phyloP scores from a whole-genome alignment of 371 early-diverging fungal species.

The Mortierella sp. region DNA sequence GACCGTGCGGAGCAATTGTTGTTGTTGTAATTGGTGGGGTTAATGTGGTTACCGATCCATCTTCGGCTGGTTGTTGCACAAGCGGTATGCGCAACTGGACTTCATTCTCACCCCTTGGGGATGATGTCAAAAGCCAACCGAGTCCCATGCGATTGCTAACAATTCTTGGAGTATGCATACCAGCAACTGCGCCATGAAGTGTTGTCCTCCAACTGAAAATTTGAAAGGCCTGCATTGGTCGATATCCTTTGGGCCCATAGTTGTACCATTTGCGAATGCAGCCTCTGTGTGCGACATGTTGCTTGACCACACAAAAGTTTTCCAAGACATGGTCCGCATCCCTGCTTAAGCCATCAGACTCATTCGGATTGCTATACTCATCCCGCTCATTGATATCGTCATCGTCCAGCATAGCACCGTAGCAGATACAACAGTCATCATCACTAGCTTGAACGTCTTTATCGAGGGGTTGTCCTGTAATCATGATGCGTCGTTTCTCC shows the following conservation, averaged over 20 bases:
- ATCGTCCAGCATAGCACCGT: slow-evolving; percentile 56
- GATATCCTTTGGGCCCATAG: slow-evolving; percentile 55
- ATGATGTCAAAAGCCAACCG: slow-evolving; percentile 33
- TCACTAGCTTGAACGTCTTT: slow-evolving; percentile 37
- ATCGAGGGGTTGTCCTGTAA: slow-evolving; percentile 48
- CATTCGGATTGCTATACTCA: slow-evolving; percentile 7
- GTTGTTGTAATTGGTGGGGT: neutral
- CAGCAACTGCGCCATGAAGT: slow-evolving; percentile 38
- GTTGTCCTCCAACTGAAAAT: slow-evolving; percentile 48
- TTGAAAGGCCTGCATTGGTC: slow-evolving; percentile 49
- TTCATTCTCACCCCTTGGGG: neutral
- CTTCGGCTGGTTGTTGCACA: neutral
- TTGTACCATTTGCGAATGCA: slow-evolving; percentile 57
- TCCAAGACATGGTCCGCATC: slow-evolving; percentile 56
- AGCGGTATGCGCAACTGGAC: slow-evolving; percentile 24
- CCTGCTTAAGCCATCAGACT: slow-evolving; percentile 18
- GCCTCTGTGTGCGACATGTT: slow-evolving; percentile 53
- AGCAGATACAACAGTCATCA: slow-evolving; percentile 57
- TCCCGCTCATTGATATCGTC: slow-evolving; percentile 36
- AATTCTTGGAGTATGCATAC: slow-evolving; percentile 20
- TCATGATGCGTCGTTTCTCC: slow-evolving; percentile 50
- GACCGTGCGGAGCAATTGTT: neutral
- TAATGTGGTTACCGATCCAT: neutral
- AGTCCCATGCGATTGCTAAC: slow-evolving; percentile 34
- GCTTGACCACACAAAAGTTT: slow-evolving; percentile 53